A percentile compares a stretch with the other conserved stretches of the same genome.
phyloP scores from a whole-genome alignment of 1,139 yeast genomes.

The Suhomyces terraborum region DNA sequence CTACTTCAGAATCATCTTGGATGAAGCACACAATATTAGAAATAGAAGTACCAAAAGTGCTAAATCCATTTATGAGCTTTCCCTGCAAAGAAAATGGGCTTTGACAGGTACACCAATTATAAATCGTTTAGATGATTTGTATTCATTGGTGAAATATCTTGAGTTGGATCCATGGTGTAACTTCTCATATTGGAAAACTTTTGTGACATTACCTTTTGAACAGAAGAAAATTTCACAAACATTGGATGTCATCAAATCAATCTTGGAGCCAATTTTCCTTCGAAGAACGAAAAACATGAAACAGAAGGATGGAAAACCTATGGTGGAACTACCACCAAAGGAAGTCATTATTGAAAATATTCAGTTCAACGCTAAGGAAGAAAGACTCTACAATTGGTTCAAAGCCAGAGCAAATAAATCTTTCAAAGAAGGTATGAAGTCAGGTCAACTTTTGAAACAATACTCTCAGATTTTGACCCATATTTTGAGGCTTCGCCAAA shows the following conservation, averaged over 20 bases:
- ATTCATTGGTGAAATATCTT: conserved; percentile 72
- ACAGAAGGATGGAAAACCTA: conserved; percentile 67
- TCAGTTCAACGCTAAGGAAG: conserved; percentile 66
- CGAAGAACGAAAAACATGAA: conserved; percentile 89
- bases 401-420: conserved; percentile 68
- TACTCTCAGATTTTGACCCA: conserved; percentile 84
- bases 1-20: conserved; percentile 78
- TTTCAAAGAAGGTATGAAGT: conserved; percentile 60
- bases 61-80: conserved; percentile 69
- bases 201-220: conserved; percentile 84
- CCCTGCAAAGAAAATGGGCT: conserved; percentile 75
- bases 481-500: conserved; percentile 79
- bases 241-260: conserved; percentile 78
- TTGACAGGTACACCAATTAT: conserved; percentile 95
- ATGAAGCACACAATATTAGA: conserved; percentile 91
- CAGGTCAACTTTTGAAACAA: conserved; percentile 71
- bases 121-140: conserved; percentile 84
- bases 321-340: conserved; percentile 78
- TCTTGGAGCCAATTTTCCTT: conserved; percentile 78
- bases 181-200: conserved; percentile 85
- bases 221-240: conserved; percentile 69
- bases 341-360: conserved; percentile 70
- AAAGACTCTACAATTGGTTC: conserved; percentile 66
- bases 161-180: conserved; percentile 88
- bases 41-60: conserved; percentile 81